phyloP scores from a whole-genome alignment of 371 early-diverging fungal genomes.

The Mortierella sp. region DNA sequence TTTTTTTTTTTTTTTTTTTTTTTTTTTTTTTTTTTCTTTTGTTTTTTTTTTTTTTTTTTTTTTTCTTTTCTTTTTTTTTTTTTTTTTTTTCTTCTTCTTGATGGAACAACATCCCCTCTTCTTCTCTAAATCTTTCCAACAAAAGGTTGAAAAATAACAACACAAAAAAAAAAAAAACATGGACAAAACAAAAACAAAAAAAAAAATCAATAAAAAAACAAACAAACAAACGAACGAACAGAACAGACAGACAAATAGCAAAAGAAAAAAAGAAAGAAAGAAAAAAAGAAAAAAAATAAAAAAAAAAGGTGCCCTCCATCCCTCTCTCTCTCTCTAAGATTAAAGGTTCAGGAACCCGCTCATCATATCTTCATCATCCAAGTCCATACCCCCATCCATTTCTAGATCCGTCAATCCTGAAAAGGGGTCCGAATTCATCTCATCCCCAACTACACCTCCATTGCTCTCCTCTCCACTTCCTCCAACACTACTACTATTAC shows the following conservation, averaged over 20 bases:
- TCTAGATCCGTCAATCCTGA: too few relatives aligned
- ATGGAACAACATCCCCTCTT: background rate
- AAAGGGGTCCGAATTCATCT: too few relatives aligned
- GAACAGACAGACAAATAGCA: background rate
- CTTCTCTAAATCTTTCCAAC: background rate
- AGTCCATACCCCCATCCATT: too few relatives aligned
- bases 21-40: too few relatives aligned
- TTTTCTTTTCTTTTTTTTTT: background rate
- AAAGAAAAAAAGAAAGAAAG: background rate
- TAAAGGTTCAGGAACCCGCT: too few relatives aligned
- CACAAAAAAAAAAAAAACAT: background rate
- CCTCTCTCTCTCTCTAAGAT: too few relatives aligned
- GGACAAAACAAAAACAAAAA: background rate
- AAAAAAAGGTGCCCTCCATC: too few relatives aligned
- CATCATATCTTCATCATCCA: too few relatives aligned
- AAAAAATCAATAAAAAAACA: background rate
- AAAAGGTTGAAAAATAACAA: background rate
- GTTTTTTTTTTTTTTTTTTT: too few relatives aligned
- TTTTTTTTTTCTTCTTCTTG: background rate
- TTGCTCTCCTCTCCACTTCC: too few relatives aligned
- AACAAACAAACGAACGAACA: background rate
- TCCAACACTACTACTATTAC: too few relatives aligned
- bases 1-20: background rate
- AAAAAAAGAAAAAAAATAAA: background rate
- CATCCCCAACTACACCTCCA: too few relatives aligned